Base-by-base conservation (phyloP, 1,139 yeast genomes). In the Candida mesenterica region DNA sequence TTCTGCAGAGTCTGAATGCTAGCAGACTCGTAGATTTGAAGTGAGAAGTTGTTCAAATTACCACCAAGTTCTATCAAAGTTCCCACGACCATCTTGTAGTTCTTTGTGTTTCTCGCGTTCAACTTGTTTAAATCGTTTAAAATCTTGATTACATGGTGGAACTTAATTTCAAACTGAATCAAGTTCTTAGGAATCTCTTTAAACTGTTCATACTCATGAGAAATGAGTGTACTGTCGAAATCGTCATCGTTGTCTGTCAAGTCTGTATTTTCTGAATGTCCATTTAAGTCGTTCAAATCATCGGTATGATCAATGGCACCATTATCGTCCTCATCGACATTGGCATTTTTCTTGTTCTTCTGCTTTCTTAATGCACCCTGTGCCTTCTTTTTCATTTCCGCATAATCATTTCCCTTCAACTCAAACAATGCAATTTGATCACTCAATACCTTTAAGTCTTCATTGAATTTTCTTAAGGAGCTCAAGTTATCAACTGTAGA, bases 61-160 rank as follows among this genome's bases (percentile, higher is more conserved):
- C 75, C 75, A 5, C 77, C 77, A 34, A 71, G 53, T 40, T 69
- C 73, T 22, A 71, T 63, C 36, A 70, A 53, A 2, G 52, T 57
- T 31, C 51, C 53, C 15, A 65, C 57, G 18, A 61, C 49, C 15
- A 46, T 48, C 42, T 55, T 66, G 49, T 53, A 61, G 43, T 53
- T 54, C 41, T 58, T 64, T 36, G 57, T 55, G 22, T 59, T 56
- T 38, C 56, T 57, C 14, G 57, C 42, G 50, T 66, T 68, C 19
- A 65, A 40, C 41, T 63, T 66, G 36, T 63, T 62, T 24, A 68
- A 46, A 28, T 65, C 68, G 15, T 48, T 43, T 26, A 69, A 50
- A 4, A 61, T 51, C 37, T 57, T 61, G 19, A 68, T 57, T 35
- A 62, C 59, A 31, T 61, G 62, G 36, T 61, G 61, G 42, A 67